Conservation (phyloP, 108 stramenopile genomes). For the Cafeteria roenbergensis region DNA sequence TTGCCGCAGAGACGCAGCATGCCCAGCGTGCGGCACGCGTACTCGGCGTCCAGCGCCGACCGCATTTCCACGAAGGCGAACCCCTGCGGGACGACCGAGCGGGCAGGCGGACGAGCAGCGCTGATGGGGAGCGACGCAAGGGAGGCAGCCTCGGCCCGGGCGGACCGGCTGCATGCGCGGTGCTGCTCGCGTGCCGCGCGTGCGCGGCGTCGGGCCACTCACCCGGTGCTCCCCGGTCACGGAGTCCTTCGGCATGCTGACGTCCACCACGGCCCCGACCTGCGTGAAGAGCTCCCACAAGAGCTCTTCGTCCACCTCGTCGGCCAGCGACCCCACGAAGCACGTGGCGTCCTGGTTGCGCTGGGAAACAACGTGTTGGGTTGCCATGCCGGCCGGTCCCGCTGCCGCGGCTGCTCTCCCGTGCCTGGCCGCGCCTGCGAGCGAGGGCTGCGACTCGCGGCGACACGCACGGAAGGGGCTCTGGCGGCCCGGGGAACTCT, state of each 20-base stretch:
- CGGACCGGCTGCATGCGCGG: too few species aligned
- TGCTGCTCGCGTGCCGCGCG: too few species aligned
- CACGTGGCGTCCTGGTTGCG: conserved; percentile 96
- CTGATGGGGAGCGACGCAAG: too few species aligned
- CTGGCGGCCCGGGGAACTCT: too few species aligned
- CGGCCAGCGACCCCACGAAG: conserved; percentile 87
- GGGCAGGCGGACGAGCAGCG: background rate
- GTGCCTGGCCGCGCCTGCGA: too few species aligned
- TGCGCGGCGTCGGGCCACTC: too few species aligned
- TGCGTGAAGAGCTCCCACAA: conserved; percentile 82
- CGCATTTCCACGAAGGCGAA: conserved; percentile 95
- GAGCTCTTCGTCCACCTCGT: conserved; percentile 65
- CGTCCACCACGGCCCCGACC: conserved; percentile 75
- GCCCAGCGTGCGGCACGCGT: conserved; percentile 84
- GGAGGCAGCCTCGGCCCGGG: too few species aligned
- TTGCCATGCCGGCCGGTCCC: too few species aligned
- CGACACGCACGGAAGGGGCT: too few species aligned
- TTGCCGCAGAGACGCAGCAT: conserved; percentile 83
- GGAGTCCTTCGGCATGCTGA: conserved; percentile 98
- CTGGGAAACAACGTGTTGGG: conserved; percentile 39
- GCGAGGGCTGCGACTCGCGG: too few species aligned
- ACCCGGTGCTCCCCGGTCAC: conserved; percentile 58
- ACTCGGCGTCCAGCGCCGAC: conserved; percentile 78
- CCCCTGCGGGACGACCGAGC: conserved; percentile 31
- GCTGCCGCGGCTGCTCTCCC: too few species aligned